Base-by-base conservation (phyloP, 208 protist species). In the Leishmania braziliensis region DNA sequence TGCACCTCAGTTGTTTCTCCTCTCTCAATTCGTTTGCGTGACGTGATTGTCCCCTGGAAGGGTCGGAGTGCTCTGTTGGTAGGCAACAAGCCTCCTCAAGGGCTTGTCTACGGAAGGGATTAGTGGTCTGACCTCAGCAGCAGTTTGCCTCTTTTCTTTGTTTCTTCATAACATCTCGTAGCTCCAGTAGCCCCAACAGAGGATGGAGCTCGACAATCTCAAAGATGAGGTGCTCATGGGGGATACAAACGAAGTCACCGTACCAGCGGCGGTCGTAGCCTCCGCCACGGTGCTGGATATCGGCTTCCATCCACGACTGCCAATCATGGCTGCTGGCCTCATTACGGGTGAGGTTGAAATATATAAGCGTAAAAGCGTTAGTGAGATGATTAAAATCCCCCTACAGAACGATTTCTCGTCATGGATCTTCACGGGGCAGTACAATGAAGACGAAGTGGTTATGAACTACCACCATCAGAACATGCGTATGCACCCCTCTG, bases 291-390 rank as follows among this genome's bases (percentile, higher is more conserved):
- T 96, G 73, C 77, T 96, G 23, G 92, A 96, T 74, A 84, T 97
- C 2, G 84, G 87, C 74, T 96, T 97, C 78, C 95, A 97, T 76
- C 95, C 95, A 0, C 66, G 36, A 8, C 86, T 95, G 36, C 90
- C 92, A 8, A 87, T 97, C 46, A 82, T 97, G 58, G 93, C 93
- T 33, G 87, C 84, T 1, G 95, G 95, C 23, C 89, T 97, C 20
- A 86, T 97, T 51, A 94, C 90, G 16, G 95, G 95, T 20, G 93
- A 95, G 74, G 83, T 97, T 33, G 93, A 96, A 80, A 87, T 97
- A 5, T 93, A 93, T 81, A 88, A 97, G 90, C 75, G 80, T 43
- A 68, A 80, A 51, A 81, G 66, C 53, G 75, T 85, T 33, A 84
- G 86, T 62, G 94, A 97, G 75, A 96, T 92, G 70, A 53, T 85